Evolutionary conservation across 2,329 filamentous ascomycete species (phyloP).

Genomic region (Lizonia empirigonia): DNA sequence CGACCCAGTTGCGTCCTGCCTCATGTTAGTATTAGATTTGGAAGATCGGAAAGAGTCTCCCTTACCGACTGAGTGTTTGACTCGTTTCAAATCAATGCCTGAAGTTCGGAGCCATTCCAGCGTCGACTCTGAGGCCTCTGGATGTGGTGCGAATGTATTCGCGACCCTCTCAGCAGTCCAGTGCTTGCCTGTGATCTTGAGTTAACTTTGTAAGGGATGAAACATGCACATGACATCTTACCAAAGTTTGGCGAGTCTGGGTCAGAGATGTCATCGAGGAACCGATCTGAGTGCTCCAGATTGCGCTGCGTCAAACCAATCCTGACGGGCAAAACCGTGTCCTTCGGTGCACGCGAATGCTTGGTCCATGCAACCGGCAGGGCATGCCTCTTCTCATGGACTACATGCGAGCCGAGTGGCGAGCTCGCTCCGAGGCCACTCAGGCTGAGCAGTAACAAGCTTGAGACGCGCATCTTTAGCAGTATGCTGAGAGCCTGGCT

Average conservation of each 20-base stretch:
- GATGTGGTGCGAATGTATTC: slow-evolving; percentile 24
- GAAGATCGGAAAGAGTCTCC: not conserved
- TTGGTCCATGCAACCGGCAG: slow-evolving; percentile 20
- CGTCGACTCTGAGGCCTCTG: slow-evolving; percentile 17
- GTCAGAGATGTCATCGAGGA: slow-evolving; percentile 24
- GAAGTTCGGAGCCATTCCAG: slow-evolving; percentile 23
- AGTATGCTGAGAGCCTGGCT: not conserved
- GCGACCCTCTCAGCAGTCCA: slow-evolving; percentile 23
- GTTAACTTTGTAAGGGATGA: not conserved
- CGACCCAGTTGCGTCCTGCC: slow-evolving; percentile 20
- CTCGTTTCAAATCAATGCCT: slow-evolving; percentile 17
- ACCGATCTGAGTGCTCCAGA: slow-evolving; percentile 21
- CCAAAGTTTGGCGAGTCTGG: slow-evolving; percentile 26
- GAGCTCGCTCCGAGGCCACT: slow-evolving; percentile 4
- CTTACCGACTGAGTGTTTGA: slow-evolving; percentile 23
- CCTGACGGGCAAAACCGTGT: slow-evolving; percentile 18
- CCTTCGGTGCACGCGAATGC: slow-evolving; percentile 18
- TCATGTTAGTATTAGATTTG: not conserved
- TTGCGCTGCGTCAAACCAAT: slow-evolving; percentile 22
- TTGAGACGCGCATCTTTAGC: slow-evolving; percentile 15
- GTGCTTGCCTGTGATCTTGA: not conserved
- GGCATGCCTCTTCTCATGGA: slow-evolving; percentile 23
- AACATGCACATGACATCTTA: not conserved
- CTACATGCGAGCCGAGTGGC: slow-evolving; percentile 10
- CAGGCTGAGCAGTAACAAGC: slow-evolving; percentile 14